These are phyloP conservation scores for Senna tora DNA, from an alignment of 306 rosid genomes.

Conservation along the genomic window DNA sequence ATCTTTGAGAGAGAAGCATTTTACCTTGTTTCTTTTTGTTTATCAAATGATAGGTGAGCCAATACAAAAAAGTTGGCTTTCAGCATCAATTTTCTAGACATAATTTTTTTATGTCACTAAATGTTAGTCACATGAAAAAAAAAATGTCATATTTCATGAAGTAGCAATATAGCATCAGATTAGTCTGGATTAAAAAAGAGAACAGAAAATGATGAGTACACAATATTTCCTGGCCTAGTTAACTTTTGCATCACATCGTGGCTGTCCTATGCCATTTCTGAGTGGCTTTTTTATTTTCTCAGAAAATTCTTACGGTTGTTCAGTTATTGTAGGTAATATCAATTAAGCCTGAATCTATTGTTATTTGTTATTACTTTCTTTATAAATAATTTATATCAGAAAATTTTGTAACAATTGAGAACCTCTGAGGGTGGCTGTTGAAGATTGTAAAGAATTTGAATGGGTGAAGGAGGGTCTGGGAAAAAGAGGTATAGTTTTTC, in stretches of 20 bases:
- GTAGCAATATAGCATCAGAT: background rate
- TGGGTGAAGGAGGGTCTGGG: background rate
- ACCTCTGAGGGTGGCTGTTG: background rate
- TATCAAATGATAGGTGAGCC: constrained; percentile 5
- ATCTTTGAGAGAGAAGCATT: background rate
- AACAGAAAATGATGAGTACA: background rate
- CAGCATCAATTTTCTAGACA: no score
- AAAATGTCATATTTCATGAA: background rate
- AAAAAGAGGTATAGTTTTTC: background rate
- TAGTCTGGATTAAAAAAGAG: background rate
- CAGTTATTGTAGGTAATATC: background rate
- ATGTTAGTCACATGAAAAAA: background rate
- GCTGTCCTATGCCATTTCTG: background rate
- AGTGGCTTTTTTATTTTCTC: constrained; percentile 2
- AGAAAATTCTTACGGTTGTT: background rate
- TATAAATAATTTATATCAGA: no score
- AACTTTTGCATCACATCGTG: background rate
- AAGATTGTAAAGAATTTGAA: background rate
- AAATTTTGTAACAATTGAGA: no score
- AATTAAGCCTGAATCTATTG: no score
- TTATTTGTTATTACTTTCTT: no score
- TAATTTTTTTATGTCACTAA: background rate
- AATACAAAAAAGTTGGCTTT: background rate
- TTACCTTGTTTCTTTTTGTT: background rate
- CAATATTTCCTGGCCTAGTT: background rate